Evolutionary conservation across 768 basidiomycete genomes (phyloP), one percentile per base, ranked within the genome.

Genomic region (Inosperma sp.): DNA sequence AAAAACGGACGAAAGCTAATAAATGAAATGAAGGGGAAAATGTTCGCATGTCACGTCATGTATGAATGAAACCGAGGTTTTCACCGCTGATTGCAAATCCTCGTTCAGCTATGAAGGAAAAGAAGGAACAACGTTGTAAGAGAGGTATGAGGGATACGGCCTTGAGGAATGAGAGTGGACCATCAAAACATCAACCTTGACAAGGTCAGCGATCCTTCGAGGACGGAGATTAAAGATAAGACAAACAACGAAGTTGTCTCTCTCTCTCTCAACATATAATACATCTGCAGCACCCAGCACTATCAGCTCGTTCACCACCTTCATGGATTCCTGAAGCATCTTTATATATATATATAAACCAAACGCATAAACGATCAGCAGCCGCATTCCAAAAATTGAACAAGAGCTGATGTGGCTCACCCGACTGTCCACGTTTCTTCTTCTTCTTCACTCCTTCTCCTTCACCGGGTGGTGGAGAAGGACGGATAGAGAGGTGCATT

Each of bases 401-500:
- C 10, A 29, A 23, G 13, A 14, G 23, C 1, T 14, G 22, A 19
- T 25, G 23, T 30, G 40, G 52, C 67, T 61, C 39, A 70, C 71
- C 65, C 55, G 66, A 64, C 13, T 52, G 57, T 29, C 63, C 63
- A 27, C 66, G 62, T 42, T 56, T 60, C 47, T 70, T 74, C 63
- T 81, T 83, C 67, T 87, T 86, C 68, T 79, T 80, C 31, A 75
- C 61, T 3, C 72, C 62, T 12, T 75, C 74, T 33, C 74, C 78
- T 21, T 82, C 77, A 12, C 72, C 65, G 2, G 77, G 69, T 3
- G 75, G 75, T 2, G 75, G 75, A 49, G 74, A 76, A 0, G 84
- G 77, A 10, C 88, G 76, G 47, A 90, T 78, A 25, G 85, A 86
- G 30, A 90, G 72, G 60, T 90, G 87, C 26, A 89, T 81, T 30